phyloP scores from a whole-genome alignment of 768 basidiomycete species.

The Boletus coccyginus region DNA sequence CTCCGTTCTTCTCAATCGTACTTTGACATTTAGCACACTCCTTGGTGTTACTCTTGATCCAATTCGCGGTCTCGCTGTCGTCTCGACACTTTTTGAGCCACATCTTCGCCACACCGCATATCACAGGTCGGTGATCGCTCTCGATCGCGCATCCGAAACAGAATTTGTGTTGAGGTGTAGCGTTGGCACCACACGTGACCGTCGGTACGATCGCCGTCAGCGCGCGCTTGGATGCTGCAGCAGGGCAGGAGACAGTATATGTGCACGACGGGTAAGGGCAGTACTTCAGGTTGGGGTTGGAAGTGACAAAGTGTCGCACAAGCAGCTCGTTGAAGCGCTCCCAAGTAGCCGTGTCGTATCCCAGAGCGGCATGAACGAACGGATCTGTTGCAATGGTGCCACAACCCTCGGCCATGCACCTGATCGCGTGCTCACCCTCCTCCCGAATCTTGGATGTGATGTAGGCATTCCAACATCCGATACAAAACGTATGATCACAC shows the following conservation, averaged over 20 bases:
- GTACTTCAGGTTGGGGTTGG: conserved; percentile 81
- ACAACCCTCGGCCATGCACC: conserved; percentile 83
- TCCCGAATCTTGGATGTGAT: conserved; percentile 76
- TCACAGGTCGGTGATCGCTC: conserved; percentile 86
- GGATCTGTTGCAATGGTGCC: conserved; percentile 59
- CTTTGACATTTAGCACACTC: conserved; percentile 95
- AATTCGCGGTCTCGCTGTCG: conserved; percentile 98
- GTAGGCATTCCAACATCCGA: conserved; percentile 82
- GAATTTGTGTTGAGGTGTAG: conserved; percentile 64
- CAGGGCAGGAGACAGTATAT: conserved; percentile 85
- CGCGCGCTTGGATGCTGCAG: conserved; percentile 72
- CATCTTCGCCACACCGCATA: conserved; percentile 84
- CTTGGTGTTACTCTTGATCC: conserved; percentile 99
- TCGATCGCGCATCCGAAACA: conserved; percentile 95
- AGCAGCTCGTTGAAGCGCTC: conserved; percentile 83
- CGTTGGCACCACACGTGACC: conserved; percentile 75
- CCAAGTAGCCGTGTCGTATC: conserved; percentile 53
- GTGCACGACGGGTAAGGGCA: conserved; percentile 96
- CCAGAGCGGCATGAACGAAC: conserved; percentile 58
- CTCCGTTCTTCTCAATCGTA: conserved; percentile 99
- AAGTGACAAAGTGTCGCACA: conserved; percentile 86
- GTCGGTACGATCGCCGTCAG: conserved; percentile 83
- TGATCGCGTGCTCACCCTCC: conserved; percentile 69
- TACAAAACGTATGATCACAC: conserved; percentile 86
- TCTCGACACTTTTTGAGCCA: conserved; percentile 98